These are phyloP conservation scores for Peronospora farinosa DNA, from an alignment of 352 stramenopile species.

Conservation along the genomic window DNA sequence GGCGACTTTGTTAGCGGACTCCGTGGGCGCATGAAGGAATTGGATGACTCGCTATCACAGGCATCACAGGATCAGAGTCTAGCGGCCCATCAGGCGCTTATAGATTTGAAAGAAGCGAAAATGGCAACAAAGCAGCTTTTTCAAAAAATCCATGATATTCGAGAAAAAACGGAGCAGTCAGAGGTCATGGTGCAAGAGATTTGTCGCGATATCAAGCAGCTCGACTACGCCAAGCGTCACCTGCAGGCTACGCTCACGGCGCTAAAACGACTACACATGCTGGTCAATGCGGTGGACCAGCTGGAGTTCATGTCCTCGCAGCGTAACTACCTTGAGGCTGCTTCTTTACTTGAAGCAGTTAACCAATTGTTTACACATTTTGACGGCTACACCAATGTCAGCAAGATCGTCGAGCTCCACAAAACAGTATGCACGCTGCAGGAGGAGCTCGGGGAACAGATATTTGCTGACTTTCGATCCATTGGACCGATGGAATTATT, in stretches of 20 bases:
- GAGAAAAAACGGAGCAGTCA: constrained; percentile 90
- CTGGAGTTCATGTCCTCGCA: constrained; percentile 73
- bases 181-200: constrained; percentile 97
- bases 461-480: constrained; percentile 88
- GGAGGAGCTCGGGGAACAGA: constrained; percentile 78
- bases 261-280: constrained; percentile 96
- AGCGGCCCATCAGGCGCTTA: constrained; percentile 66
- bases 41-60: constrained; percentile 75
- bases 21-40: constrained; percentile 67
- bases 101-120: constrained; percentile 81
- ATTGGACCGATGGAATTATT: constrained; percentile 67
- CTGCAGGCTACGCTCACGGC: constrained; percentile 93
- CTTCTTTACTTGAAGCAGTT: constrained; percentile 94
- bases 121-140: constrained; percentile 85
- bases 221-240: constrained; percentile 97
- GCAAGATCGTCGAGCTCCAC: constrained; percentile 90
- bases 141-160: constrained; percentile 90
- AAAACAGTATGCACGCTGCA: constrained; percentile 89
- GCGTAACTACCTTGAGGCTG: constrained; percentile 91
- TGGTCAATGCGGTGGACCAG: constrained; percentile 95
- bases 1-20: constrained; percentile 80
- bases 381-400: constrained; percentile 89
- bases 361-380: constrained; percentile 95
- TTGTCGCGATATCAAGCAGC: constrained; percentile 96
- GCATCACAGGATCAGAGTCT: constrained; percentile 75